Evolutionary conservation across 345 rosid genomes (phyloP), one percentile per base, ranked within the genome.

Genomic region (Physaria fendleri): DNA sequence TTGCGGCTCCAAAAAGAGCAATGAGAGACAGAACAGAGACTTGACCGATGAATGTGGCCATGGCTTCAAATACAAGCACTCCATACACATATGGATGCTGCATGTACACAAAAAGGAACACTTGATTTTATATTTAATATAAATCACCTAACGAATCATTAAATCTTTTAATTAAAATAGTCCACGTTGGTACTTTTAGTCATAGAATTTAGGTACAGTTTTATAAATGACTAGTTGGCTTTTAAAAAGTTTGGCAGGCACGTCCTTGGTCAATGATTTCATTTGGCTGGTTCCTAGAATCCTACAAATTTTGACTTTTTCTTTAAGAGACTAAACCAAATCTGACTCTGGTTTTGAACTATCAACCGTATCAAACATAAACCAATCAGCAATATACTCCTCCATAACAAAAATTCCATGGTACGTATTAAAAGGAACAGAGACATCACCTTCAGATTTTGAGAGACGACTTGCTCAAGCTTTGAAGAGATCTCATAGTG

Each of bases 11-110:
- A 6, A 89, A 93, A 53, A 93, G 74, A 39, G 99, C 97, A 49
- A 87, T 87, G 63, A 93, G 95, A 4, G 97, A 93, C 38, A 93
- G 57, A 55, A 89, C 99, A 8, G 99, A 89, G 43, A 89, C 86
- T 77, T 93, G 97, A 23, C 99, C 97, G 4, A 93, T 72, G 73
- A 89, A 89, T 8, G 97, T 93, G 35, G 95, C 97, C 97, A 89
- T 77, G 28, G 99, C 95, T 81, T 89, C 99, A 15, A 93, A 93
- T 15, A 93, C 62, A 21, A 93, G 56, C 56, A 93, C 99, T 2
- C 87, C 99, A 6, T 93, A 89, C 22, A 93, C 97, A 29, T 89
- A 89, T 2, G 85, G 88, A 78, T 93, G 94, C 97, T 93, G 88
- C 82, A 45, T 14, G 16, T 24, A 39, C 3, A 62, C 25, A 59